Evolutionary conservation across 108 stramenopile species (phyloP).

Genomic region (Nitzschia inconspicua): DNA sequence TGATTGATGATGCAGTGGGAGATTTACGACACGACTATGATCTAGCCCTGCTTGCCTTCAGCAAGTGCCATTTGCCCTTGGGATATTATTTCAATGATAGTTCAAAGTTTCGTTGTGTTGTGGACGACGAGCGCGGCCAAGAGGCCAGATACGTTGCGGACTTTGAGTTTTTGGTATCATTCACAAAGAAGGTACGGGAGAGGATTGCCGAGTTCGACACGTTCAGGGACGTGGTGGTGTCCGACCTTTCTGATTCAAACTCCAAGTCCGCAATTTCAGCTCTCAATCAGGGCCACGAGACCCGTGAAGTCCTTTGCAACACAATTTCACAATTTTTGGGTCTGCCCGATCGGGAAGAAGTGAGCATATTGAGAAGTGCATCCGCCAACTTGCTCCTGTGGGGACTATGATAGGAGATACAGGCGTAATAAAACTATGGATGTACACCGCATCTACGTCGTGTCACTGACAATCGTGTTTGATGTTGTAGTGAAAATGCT

Average conservation of each 20-base stretch:
- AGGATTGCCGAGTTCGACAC: not conserved
- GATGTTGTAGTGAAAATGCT: too few relatives aligned
- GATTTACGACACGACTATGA: constrained; percentile 13
- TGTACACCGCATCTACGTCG: too few relatives aligned
- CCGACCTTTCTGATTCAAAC: not conserved
- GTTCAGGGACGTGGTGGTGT: not conserved
- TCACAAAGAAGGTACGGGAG: constrained; percentile 10
- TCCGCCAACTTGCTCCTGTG: constrained; percentile 15
- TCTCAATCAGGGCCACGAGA: constrained; percentile 25
- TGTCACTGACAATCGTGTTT: too few relatives aligned
- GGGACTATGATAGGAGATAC: constrained; percentile 19
- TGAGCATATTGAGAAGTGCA: not conserved
- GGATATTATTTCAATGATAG: not conserved
- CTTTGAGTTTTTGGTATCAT: constrained; percentile 22
- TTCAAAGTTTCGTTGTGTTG: not conserved
- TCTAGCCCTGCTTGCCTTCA: constrained; percentile 5
- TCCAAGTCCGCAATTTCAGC: not conserved
- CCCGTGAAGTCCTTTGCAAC: not conserved
- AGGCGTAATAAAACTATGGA: too few relatives aligned
- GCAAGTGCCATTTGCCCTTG: not conserved
- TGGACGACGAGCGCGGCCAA: constrained; percentile 7
- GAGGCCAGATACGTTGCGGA: too few relatives aligned
- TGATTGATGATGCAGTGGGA: constrained; percentile 7
- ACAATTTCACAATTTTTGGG: constrained; percentile 13
- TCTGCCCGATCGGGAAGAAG: constrained; percentile 1